Percentiles rank a stretch among this genome's conserved stretches.
phyloP scores from a whole-genome alignment of 257 asterid genomes.

The Linaria vulgaris region DNA sequence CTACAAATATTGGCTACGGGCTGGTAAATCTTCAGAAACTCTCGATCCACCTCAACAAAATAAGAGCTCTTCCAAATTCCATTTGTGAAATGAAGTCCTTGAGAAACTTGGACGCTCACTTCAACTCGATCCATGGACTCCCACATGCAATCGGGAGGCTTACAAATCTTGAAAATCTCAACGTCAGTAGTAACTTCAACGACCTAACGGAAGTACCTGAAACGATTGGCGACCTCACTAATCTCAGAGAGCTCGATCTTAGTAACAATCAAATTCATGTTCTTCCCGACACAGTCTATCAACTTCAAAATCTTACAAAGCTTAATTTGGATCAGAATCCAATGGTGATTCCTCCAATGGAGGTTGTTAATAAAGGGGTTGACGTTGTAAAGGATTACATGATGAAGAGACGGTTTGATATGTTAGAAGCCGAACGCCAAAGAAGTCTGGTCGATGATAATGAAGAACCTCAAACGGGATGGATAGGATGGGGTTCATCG shows the following conservation, averaged over 20 bases:
- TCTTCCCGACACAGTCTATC: slow-evolving; percentile 47
- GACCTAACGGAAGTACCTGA: slow-evolving; percentile 56
- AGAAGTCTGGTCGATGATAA: slow-evolving; percentile 12
- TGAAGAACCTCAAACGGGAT: slow-evolving; percentile 33
- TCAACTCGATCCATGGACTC: slow-evolving; percentile 50
- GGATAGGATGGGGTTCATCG: slow-evolving; percentile 48
- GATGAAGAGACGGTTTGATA: slow-evolving; percentile 45
- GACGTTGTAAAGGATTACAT: slow-evolving; percentile 54
- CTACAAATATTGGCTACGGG: slow-evolving; percentile 55
- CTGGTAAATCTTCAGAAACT: slow-evolving; percentile 52
- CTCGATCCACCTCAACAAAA: slow-evolving; percentile 45
- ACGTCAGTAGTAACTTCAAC: slow-evolving; percentile 60
- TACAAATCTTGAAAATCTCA: slow-evolving; percentile 49
- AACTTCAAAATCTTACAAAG: slow-evolving; percentile 36
- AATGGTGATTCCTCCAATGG: slow-evolving; percentile 52
- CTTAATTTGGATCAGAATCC: slow-evolving; percentile 66
- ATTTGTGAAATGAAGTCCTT: slow-evolving; percentile 61
- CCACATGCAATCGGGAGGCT: slow-evolving; percentile 55
- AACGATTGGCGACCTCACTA: slow-evolving; percentile 43
- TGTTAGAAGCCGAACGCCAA: slow-evolving; percentile 37
- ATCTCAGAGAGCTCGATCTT: slow-evolving; percentile 59
- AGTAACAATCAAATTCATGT: slow-evolving; percentile 66
- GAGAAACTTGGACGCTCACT: slow-evolving; percentile 50
- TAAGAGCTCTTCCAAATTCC: slow-evolving; percentile 55
- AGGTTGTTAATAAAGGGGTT: slow-evolving; percentile 43